Evolutionary conservation across 106 monocot genomes (phyloP).

Genomic region (Dendrobium nobile): DNA sequence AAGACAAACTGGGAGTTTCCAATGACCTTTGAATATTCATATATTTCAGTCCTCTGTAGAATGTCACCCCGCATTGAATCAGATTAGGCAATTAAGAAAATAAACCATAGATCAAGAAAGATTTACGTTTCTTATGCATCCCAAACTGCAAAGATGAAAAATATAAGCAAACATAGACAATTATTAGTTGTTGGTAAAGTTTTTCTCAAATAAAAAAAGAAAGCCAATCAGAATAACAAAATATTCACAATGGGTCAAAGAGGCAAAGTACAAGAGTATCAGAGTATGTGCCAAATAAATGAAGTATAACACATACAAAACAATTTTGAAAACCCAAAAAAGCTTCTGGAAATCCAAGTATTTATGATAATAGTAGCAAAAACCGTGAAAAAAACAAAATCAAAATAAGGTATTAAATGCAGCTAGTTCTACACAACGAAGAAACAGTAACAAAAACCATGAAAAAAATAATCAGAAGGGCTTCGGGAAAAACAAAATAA

Average conservation of each 20-base stretch:
- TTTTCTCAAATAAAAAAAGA: neutral
- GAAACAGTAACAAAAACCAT: neutral
- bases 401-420: neutral
- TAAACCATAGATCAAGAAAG: slow-evolving; percentile 5
- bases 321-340: neutral
- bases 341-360: neutral
- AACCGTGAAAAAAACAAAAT: neutral
- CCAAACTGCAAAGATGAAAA: slow-evolving; percentile 1
- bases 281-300: neutral
- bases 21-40: slow-evolving; percentile 92
- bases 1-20: slow-evolving; percentile 92
- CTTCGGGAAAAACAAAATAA: neutral
- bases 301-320: neutral
- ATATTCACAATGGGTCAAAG: neutral
- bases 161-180: neutral
- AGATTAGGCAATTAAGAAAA: slow-evolving; percentile 3
- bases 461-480: neutral
- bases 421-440: neutral
- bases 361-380: neutral
- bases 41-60: slow-evolving; percentile 88
- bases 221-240: neutral
- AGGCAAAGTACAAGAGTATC: neutral
- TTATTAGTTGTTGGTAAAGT: neutral
- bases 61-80: slow-evolving; percentile 1
- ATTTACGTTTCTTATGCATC: neutral